Conservation (phyloP, 2,329 filamentous ascomycete genomes). For the Penicillium sp. region DNA sequence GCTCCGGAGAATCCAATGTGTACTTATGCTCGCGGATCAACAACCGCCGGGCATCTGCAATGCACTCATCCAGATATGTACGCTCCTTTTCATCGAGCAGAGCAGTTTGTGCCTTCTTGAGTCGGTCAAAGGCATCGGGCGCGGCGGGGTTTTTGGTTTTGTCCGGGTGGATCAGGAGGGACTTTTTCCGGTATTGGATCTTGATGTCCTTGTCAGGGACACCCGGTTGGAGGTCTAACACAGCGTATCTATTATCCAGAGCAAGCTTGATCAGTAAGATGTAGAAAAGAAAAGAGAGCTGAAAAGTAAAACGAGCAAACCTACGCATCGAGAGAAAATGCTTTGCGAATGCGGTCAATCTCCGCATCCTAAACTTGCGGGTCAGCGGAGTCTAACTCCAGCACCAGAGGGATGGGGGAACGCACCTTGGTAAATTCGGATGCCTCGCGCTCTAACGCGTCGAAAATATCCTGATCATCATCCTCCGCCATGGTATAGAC, state of each 20-base stretch:
- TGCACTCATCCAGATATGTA: conserved; percentile 84
- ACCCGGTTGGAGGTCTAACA: conserved; percentile 93
- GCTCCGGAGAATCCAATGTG: conserved; percentile 85
- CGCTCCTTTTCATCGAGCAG: conserved; percentile 95
- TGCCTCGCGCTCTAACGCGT: conserved; percentile 79
- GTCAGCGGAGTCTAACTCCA: conserved; percentile 17
- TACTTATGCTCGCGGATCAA: conserved; percentile 94
- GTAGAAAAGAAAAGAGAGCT: not conserved
- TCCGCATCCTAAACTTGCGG: conserved; percentile 73
- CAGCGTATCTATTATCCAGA: conserved; percentile 69
- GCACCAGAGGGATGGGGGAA: not conserved
- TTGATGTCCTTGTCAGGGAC: conserved; percentile 97
- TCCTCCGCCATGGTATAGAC: conserved; percentile 64
- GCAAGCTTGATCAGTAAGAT: conserved; percentile 1
- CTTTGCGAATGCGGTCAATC: conserved; percentile 90
- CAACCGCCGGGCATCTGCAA: conserved; percentile 92
- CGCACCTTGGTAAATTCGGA: conserved; percentile 88
- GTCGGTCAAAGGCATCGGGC: conserved; percentile 92
- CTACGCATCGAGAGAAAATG: conserved; percentile 78
- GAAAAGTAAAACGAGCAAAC: conserved; percentile 25
- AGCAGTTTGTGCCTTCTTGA: conserved; percentile 91
- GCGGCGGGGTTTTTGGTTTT: conserved; percentile 91
- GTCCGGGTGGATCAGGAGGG: conserved; percentile 97
- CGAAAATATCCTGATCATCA: conserved; percentile 75
- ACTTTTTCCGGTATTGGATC: conserved; percentile 90